Evolutionary conservation across 768 basidiomycete genomes (phyloP), one percentile per base, ranked within the genome.

Genomic region (Lactifluus pinguis): DNA sequence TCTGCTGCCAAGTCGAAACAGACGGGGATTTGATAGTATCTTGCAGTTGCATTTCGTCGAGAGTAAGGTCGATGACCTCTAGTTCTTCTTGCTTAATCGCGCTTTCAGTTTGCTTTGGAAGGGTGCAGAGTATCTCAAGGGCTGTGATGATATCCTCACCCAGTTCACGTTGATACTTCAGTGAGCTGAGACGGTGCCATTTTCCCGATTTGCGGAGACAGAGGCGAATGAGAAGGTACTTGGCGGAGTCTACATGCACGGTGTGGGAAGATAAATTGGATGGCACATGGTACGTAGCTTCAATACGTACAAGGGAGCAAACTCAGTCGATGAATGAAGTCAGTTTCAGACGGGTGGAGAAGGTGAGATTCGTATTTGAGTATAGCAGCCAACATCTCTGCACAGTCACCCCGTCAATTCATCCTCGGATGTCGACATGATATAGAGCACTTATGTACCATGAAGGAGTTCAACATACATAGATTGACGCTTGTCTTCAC

Each of bases 201-300:
- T 77, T 76, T 59, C 75, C 77, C 32, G 74, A 75, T 64, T 83
- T 84, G 53, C 86, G 80, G 8, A 86, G 74, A n/a, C 82, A 75
- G 9, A 89, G 73, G 21, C 85, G 80, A 17, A 82, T 76, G 62
- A 87, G 76, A 15, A 89, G 79, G 69, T 85, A 87, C 30, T 79
- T 76, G 3, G 84, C 79, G 14, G 76, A 69, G 65, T 82, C 84
- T 86, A 56, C 8, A 36, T 21, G 34, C 36, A 55, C 11, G 38
- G 50, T 39, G 15, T 25, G 39, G 56, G 55, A 34, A 21, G 48
- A 45, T 52, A 45, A 47, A 39, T 25, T 13, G 44, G 3, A 11
- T 4, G 13, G 36, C 19, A 53, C 32, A 3, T 10, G 19, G 8
- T 11, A 13, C 57, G 15, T 38, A 59, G 45, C 21, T 49, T 25